A percentile compares a stretch with the other conserved stretches of the same genome.
phyloP scores from a whole-genome alignment of 1,139 yeast genomes.

The Candida anutae region DNA sequence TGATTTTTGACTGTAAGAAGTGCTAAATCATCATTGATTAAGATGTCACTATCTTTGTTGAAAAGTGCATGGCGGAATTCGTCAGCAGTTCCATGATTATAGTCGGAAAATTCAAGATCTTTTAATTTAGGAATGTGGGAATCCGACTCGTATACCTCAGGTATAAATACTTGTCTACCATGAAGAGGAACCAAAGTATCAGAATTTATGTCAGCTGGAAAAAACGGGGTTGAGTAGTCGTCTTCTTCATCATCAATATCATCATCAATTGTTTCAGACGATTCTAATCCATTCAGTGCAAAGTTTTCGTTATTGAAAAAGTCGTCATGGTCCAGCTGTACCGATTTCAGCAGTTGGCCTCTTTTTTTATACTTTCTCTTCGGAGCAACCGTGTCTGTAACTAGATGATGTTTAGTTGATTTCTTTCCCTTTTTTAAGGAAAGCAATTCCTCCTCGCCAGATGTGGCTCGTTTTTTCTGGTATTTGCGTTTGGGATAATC shows the following conservation, averaged over 20 bases:
- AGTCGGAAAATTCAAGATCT: background rate
- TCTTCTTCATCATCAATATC: conserved; percentile 4
- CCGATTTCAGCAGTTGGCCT: background rate
- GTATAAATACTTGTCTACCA: conserved; percentile 27
- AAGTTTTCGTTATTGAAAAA: background rate
- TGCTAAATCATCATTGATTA: conserved; percentile 15
- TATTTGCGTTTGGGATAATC: conserved; percentile 3
- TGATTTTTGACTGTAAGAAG: conserved; percentile 23
- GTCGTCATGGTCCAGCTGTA: background rate
- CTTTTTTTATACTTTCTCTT: background rate
- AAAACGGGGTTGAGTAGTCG: conserved; percentile 11
- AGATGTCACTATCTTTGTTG: conserved; percentile 2
- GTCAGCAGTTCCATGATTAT: background rate
- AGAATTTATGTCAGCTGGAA: conserved; percentile 29
- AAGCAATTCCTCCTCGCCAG: conserved; percentile 3
- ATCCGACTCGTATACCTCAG: conserved; percentile 15
- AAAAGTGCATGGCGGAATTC: conserved; percentile 3
- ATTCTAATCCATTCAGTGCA: conserved; percentile 1
- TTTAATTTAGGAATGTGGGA: conserved; percentile 19
- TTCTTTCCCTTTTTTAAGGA: conserved; percentile 1
- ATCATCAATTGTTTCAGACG: background rate
- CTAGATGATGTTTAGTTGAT: background rate
- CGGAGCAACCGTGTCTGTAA: background rate
- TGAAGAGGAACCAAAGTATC: conserved; percentile 27
- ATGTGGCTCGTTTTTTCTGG: conserved; percentile 5